A percentile compares a stretch with the other conserved stretches of the same genome.
Conservation (phyloP, 371 early-diverging fungal genomes). For the Nematocida displodere region DNA sequence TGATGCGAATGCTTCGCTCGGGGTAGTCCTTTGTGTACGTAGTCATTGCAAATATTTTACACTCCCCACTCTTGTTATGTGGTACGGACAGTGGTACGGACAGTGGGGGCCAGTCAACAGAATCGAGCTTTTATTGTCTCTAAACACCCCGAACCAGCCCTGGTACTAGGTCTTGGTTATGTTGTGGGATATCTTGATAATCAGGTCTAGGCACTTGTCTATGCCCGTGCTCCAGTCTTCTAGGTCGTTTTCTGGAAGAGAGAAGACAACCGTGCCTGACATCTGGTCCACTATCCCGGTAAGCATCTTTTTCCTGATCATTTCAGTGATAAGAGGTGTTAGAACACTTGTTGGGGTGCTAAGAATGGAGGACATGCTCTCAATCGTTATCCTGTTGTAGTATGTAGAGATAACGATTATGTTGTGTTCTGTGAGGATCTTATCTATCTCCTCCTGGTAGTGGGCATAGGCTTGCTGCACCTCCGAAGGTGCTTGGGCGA, state of each 20-base stretch:
- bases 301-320: constrained; percentile 57
- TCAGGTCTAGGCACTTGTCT: constrained; percentile 53
- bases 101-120: no score
- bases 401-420: constrained; percentile 51
- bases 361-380: constrained; percentile 41
- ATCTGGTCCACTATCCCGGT: constrained; percentile 59
- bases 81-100: no score
- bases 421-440: constrained; percentile 61
- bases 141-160: no score
- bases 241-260: constrained; percentile 22
- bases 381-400: constrained; percentile 52
- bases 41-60: background rate
- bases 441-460: background rate
- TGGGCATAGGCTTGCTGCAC: background rate
- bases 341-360: constrained; percentile 36
- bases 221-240: constrained; percentile 49
- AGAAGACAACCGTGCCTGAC: constrained; percentile 53
- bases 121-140: background rate
- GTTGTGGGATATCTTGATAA: constrained; percentile 58
- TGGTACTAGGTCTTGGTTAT: constrained; percentile 1
- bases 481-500: constrained; percentile 6
- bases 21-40: background rate
- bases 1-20: background rate
- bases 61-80: no score
- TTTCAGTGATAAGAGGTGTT: constrained; percentile 49